Base-by-base conservation (phyloP, 805 yeast species). In the Ogataea allantospora region DNA sequence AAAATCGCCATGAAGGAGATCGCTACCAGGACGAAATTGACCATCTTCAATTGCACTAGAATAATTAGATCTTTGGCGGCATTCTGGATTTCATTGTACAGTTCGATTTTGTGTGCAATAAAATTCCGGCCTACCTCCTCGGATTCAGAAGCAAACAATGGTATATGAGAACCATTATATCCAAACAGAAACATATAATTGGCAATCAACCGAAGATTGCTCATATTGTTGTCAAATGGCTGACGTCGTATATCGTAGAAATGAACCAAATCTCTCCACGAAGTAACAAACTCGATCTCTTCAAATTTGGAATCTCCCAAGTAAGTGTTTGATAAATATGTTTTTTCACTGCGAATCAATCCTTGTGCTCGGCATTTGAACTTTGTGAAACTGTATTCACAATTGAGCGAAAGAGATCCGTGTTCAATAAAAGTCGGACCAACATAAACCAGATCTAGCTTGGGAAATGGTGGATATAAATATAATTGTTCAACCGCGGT, bases 381-480 rank as follows among this genome's bases (percentile, higher is more conserved):
- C 14, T 41, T 42, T 27, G 33, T 37, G 30, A 58, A 57, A n/a
- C 47, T 40, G 28, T 50, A 50, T 21, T 51, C 52, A 30, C 60
- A 55, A 20, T 38, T 47, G 16, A 57, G 36, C 10, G 51, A 31
- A 5, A 56, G n/a, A 3, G 43, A 27, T 0, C 63, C 63, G 35
- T 54, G 48, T 30, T 58, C 63, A 14, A 53, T 44, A 33, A 58
- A 58, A 1, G 58, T 52, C 0, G 63, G 63, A 1, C 58, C 60
- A 9, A 54, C 47, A 21, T 47, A 44, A 5, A 46, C 37, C 13
- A 58, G 37, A 21, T 57, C 59, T 3, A 51, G 30, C 5, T 48
- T 40, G 2, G 62, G 60, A 30, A 53, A 51, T 3, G 58, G 60
- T 0, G 58, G 59, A 27, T 48, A 45, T 10, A 55, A 36, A 18